These are phyloP conservation scores for Prunus persica DNA, from an alignment of 306 rosid genomes.

Conservation along the genomic window Prunus_persica_NCBIv2 NC_034012.1:569501-570000, in stretches of 20 bases:
- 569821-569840: too few relatives aligned
- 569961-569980: neutral
- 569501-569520: neutral
- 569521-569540: neutral
- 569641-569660: neutral
- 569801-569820: neutral
- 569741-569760: neutral
- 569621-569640: neutral
- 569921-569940: neutral
- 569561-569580: neutral
- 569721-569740: neutral
- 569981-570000: neutral
- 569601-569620: neutral
- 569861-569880: neutral
- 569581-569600: neutral
- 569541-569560: conserved; percentile 7
- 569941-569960: neutral
- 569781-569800: neutral
- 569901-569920: neutral
- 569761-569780: neutral
- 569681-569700: neutral
- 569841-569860: neutral
- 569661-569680: neutral
- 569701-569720: neutral
- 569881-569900: neutral